Percentiles rank a stretch among this genome's conserved stretches.
Evolutionary conservation across 2,329 filamentous ascomycete genomes (phyloP).

Genomic region (Aaosphaeria arxii): DNA sequence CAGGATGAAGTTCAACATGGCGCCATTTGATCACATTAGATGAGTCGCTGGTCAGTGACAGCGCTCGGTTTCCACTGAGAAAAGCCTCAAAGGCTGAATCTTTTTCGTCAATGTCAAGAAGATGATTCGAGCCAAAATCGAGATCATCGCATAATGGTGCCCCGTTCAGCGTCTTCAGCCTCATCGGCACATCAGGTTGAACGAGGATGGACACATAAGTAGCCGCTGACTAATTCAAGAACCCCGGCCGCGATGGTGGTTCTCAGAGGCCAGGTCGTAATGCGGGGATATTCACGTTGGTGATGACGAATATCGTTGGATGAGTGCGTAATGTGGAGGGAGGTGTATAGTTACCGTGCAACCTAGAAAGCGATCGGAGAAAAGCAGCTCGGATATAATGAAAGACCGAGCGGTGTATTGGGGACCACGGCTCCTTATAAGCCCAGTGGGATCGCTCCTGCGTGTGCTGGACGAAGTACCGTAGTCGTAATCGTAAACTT

Average conservation of each 20-base stretch:
- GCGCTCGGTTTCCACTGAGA: slow-evolving; percentile 16
- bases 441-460: no score
- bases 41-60: not conserved
- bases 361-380: not conserved
- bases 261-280: no score
- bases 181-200: slow-evolving; percentile 20
- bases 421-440: no score
- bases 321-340: not conserved
- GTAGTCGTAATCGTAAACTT: no score
- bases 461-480: no score
- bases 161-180: slow-evolving; percentile 54
- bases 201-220: no score
- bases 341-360: not conserved
- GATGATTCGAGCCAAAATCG: slow-evolving; percentile 51
- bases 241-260: no score
- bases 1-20: slow-evolving; percentile 9
- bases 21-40: slow-evolving; percentile 27
- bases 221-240: no score
- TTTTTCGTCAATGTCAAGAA: slow-evolving; percentile 52
- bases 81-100: slow-evolving; percentile 41
- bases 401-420: not conserved
- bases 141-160: slow-evolving; percentile 57
- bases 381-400: not conserved
- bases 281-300: no score
- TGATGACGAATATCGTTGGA: not conserved